Evolutionary conservation across 176 grass and related monocot species (phyloP).

Genomic region (Luzula sylvatica): DNA sequence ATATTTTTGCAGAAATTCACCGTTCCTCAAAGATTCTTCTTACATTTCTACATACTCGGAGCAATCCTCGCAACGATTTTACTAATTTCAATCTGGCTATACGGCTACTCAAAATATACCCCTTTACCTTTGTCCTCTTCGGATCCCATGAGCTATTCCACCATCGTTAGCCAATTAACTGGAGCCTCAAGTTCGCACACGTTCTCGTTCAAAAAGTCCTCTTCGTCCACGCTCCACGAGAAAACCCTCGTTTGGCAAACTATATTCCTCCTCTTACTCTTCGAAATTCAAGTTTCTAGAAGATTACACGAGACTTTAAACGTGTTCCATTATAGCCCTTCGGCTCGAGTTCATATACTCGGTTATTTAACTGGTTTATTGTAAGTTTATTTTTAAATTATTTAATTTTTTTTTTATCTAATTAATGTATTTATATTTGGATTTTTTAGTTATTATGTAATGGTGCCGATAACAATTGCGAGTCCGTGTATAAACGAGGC

Average conservation of each 20-base stretch:
- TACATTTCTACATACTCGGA: constrained; percentile 81
- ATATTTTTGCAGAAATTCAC: constrained; percentile 62
- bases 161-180: constrained; percentile 61
- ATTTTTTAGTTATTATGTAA: constrained; percentile 54
- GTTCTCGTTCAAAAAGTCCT: constrained; percentile 48
- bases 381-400: constrained; percentile 37
- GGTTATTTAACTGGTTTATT: constrained; percentile 80
- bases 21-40: constrained; percentile 83
- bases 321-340: constrained; percentile 88
- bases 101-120: constrained; percentile 40
- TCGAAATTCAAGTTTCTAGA: constrained; percentile 81
- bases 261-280: constrained; percentile 68
- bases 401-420: constrained; percentile 3
- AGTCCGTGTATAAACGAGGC: constrained; percentile 62
- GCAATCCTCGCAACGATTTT: constrained; percentile 45
- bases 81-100: constrained; percentile 56
- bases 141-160: constrained; percentile 47
- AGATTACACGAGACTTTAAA: constrained; percentile 79
- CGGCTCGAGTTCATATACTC: constrained; percentile 68
- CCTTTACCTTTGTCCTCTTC: constrained; percentile 50
- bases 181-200: constrained; percentile 47
- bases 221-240: constrained; percentile 31
- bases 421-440: constrained; percentile 19
- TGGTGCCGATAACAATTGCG: constrained; percentile 62
- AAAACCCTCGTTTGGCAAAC: constrained; percentile 72